Percentiles rank a stretch among this genome's conserved stretches.
These are phyloP conservation scores for Trichocomaceae sp. DNA, from an alignment of 2,329 filamentous ascomycete genomes.

Conservation along the genomic window DNA sequence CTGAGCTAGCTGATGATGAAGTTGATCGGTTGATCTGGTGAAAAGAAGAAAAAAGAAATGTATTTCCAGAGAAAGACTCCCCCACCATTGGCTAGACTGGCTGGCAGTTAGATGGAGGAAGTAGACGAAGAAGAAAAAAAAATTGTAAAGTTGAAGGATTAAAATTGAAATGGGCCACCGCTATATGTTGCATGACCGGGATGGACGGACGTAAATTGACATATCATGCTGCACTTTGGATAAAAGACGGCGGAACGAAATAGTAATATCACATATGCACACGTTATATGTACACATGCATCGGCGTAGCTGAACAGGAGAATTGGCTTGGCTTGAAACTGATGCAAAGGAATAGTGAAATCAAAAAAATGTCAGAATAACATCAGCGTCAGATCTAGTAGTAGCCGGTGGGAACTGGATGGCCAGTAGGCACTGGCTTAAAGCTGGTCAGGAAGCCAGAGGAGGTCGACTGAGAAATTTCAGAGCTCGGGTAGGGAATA, in stretches of 20 bases:
- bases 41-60: background rate
- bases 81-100: background rate
- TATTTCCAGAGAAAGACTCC: conserved; percentile 4
- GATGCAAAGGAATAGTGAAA: conserved; percentile 1
- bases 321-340: background rate
- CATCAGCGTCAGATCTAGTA: conserved; percentile 5
- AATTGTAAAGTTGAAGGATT: conserved; percentile 13
- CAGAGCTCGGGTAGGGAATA: conserved; percentile 13
- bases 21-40: conserved; percentile 1
- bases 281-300: background rate
- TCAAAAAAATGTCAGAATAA: background rate
- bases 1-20: background rate
- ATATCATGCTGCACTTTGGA: background rate
- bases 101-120: conserved; percentile 10
- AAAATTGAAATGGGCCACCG: conserved; percentile 14
- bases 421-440: conserved; percentile 19
- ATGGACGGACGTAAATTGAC: background rate
- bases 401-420: conserved; percentile 1
- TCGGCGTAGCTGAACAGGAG: background rate
- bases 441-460: conserved; percentile 29
- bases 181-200: background rate
- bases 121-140: conserved; percentile 16
- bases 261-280: background rate
- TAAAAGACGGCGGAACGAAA: conserved; percentile 5
- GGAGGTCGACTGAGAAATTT: conserved; percentile 14